Evolutionary conservation across 192 early-diverging fungal genomes (phyloP), one percentile per base, ranked within the genome.

Genomic region (Dissophora globulifera): DNA sequence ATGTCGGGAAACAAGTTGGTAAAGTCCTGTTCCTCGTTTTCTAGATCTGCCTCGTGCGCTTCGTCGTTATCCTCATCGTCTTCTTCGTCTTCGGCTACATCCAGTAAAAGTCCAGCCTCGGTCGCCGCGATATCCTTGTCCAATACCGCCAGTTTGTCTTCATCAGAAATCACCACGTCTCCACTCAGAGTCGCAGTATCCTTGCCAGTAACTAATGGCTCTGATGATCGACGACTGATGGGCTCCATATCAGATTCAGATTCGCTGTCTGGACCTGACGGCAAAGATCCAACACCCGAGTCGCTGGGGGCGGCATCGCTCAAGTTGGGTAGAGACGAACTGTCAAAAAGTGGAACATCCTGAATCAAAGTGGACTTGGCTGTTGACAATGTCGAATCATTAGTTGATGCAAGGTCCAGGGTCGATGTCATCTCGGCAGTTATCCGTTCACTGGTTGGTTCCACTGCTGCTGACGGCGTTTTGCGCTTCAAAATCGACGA

Each of bases 11-110:
- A 62, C 27, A 64, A 40, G 20, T 84, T 83, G 11, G 81, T 78
- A 43, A 83, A 81, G 16, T 67, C 58, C 31, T 85, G 75, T 31
- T 71, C 81, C 27, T 86, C 85, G 31, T 84, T 81, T n/a, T 88
- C 78, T 19, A 68, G 43, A 26, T 69, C 78, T 22, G 33, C 35
- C 16, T 70, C 60, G 15, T 79, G 54, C 10, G 60, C 71, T 1
- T 69, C 60, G 9, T 58, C 51, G 12, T 69, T 61, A 5, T 58
- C 75, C 1, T 62, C 63, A 0, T 57, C 64, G 23, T 67, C 63
- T 11, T 55, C 70, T 31, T 59, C 55, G 19, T 25, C 30, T 6
- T 74, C 62, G 1, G 12, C 42, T 8, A 29, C n/a, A n/a, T n/a
- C n/a, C n/a, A n/a, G n/a, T n/a, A n/a, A n/a, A n/a, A n/a, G n/a